Base-by-base conservation (phyloP, 306 rosid genomes). In the peach (Prunus persica) region DNA sequence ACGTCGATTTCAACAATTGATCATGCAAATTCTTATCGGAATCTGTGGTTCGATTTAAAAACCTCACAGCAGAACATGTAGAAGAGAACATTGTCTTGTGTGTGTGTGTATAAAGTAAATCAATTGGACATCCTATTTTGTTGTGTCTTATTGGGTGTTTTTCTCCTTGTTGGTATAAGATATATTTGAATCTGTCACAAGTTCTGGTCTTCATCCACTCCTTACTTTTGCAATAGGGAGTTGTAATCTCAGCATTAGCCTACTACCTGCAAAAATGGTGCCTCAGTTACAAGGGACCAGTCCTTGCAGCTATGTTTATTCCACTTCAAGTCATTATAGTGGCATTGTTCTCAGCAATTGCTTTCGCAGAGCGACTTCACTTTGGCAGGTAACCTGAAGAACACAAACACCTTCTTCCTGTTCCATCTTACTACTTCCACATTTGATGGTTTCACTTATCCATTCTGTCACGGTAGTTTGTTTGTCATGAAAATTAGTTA, bases 201-300 rank as follows among this genome's bases (percentile, higher is more conserved):
- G 3, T 8, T 54, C 12, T 0, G 11, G 51, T 54, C 2, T 3
- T 32, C 20, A 71, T 32, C 46, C 12, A 2, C 18, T 63, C 11
- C 38, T 68, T 49, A n/a, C 49, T 65, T 56, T 0, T 56, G 38
- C 10, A 34, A 47, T 18, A 85, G 82, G 88, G 86, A 74, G 43
- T 79, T 20, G 82, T 76, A 46, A 28, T 76, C 63, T 79, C 84
- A 10, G 76, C 69, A 9, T 5, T 73, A 18, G 78, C 75, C 28
- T 82, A 82, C 76, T 68, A 52, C 75, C 52, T 76, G 66, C 86
- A 82, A 66, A 60, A 76, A 11, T 82, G 89, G 86, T 79, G 82
- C 72, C 79, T 85, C 49, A 68, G 80, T 38, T 61, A 51, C 25
- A 86, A 66, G 41, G 86, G 86, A 52, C 86, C 89, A 15, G 80